Evolutionary conservation across 139 green algal species (phyloP), one percentile per base, ranked within the genome.

Genomic region (Pleodorina starrii): DNA sequence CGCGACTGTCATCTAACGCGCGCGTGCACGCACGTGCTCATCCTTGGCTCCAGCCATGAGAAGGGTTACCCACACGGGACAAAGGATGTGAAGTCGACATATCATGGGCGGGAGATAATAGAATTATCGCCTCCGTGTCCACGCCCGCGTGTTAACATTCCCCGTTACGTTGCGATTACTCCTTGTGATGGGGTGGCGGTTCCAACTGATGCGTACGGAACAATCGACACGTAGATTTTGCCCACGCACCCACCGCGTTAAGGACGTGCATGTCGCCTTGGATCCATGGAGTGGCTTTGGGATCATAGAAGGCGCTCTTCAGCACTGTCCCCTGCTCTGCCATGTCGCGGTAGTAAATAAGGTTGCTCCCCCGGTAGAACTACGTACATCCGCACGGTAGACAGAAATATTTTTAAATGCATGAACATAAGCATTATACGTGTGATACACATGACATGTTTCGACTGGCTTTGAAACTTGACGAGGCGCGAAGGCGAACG

Each of bases 261-360:
- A 42, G 23, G 9, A 74, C 36, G 78, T 85, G 78, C 54, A 85
- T 74, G 38, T 85, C 78, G 36, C 54, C 78, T 40, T 85, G 78
- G 10, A 85, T 38, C 78, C 78, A 85, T 38, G 78, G 51, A 1
- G 36, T 73, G 21, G 78, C 78, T 2, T 25, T 40, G 19, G 51
- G 2, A 25, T 43, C 36, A 51, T 74, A 85, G 54, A 85, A 85
- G 23, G 36, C 23, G 54, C 54, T 74, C 11, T 44, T 9, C 19
- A 1, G 7, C 1, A 85, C 25, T 1, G 43, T 40, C 2, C 40
- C 44, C 54, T 85, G 78, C 6, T 85, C 6, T 1, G 27, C 3
- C 36, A 85, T 38, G 54, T 85, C 78, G 12, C 38, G 78, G 36
- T 74, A 85, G 38, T 74, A 85, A 7, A 85, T 5, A n/a, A 51